These are phyloP conservation scores for Podaxis rugospora DNA, from an alignment of 768 basidiomycete species.

Conservation along the genomic window DNA sequence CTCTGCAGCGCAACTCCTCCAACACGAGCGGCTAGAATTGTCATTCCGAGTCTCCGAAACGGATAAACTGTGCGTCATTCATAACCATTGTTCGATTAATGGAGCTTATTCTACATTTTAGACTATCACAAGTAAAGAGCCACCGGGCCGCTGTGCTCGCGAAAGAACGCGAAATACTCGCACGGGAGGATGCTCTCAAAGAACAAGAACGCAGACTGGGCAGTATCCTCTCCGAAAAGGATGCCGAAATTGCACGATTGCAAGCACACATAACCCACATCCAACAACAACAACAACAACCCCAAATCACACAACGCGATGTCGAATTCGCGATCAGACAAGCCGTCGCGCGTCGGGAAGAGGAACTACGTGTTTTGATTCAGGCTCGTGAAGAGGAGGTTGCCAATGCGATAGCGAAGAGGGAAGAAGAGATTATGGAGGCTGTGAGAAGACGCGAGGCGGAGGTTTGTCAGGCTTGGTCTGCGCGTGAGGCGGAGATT, in stretches of 20 bases:
- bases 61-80: slow-evolving; percentile 63
- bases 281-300: slow-evolving; percentile 28
- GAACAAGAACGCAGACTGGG: slow-evolving; percentile 54
- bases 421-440: slow-evolving; percentile 71
- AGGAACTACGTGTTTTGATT: slow-evolving; percentile 62
- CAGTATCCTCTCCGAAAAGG: slow-evolving; percentile 48
- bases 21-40: slow-evolving; percentile 72
- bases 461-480: slow-evolving; percentile 61
- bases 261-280: slow-evolving; percentile 41
- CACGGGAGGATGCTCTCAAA: slow-evolving; percentile 49
- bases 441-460: slow-evolving; percentile 61
- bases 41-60: slow-evolving; percentile 71
- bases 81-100: not conserved
- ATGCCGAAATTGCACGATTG: slow-evolving; percentile 50
- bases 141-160: slow-evolving; percentile 52
- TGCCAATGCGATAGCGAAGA: slow-evolving; percentile 52
- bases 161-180: slow-evolving; percentile 61
- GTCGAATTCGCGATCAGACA: slow-evolving; percentile 47
- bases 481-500: slow-evolving; percentile 44
- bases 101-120: slow-evolving; percentile 20
- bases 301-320: slow-evolving; percentile 27
- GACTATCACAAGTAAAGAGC: slow-evolving; percentile 59
- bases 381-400: slow-evolving; percentile 70
- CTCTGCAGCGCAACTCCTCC: slow-evolving; percentile 74
- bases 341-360: slow-evolving; percentile 60